A percentile compares a stretch with the other conserved stretches of the same genome.
Evolutionary conservation across 352 stramenopile species (phyloP).

Genomic region (Thalassiosira livingstoniorum): DNA sequence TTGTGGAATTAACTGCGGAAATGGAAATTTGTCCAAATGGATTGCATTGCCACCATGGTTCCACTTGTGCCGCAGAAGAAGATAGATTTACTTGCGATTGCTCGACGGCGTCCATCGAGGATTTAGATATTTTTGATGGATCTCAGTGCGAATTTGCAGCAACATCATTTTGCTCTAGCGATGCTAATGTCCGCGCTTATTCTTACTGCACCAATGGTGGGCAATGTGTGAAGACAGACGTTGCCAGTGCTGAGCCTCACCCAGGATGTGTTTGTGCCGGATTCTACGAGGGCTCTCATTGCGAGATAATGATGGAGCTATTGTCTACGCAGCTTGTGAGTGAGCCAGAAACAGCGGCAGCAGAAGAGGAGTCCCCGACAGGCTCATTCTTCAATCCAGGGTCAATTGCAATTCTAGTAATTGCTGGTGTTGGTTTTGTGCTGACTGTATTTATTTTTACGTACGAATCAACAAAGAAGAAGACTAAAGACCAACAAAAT

Average conservation of each 20-base stretch:
- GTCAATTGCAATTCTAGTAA: not conserved
- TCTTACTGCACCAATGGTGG: not conserved
- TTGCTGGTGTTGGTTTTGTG: not conserved
- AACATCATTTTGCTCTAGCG: constrained; percentile 3
- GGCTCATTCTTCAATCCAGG: not conserved
- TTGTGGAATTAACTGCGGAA: not conserved
- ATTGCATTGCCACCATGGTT: not conserved
- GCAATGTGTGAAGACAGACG: not conserved
- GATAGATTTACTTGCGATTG: not conserved
- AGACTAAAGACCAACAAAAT: not conserved
- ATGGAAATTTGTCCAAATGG: constrained; percentile 1
- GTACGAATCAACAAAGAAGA: not conserved
- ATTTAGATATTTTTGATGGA: not conserved
- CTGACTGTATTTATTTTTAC: not conserved
- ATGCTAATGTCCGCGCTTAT: not conserved
- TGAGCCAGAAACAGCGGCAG: not conserved
- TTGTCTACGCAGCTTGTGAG: not conserved
- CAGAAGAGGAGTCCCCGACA: not conserved
- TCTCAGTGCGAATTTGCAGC: not conserved
- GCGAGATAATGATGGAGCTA: not conserved
- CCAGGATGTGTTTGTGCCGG: not conserved
- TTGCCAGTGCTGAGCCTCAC: not conserved
- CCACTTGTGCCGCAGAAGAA: not conserved
- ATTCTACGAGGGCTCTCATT: not conserved
- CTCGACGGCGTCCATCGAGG: not conserved